These are phyloP conservation scores for Annulohypoxylon moriforme DNA, from an alignment of 495 filamentous ascomycete species.

Conservation along the genomic window DNA sequence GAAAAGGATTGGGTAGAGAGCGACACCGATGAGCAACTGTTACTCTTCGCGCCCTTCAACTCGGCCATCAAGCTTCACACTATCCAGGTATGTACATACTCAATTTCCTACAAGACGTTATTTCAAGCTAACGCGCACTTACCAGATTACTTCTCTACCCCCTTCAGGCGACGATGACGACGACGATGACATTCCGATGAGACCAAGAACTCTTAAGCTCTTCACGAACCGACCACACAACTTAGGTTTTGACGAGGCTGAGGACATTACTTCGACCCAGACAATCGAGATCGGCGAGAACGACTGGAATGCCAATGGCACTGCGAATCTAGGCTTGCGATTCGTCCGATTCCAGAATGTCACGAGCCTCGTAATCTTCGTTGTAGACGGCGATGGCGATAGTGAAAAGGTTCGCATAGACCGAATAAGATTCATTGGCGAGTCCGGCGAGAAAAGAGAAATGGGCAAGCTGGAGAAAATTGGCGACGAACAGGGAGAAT, in stretches of 20 bases:
- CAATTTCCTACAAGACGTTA: constrained; percentile 8
- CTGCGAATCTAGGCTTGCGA: constrained; percentile 82
- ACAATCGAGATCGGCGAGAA: constrained; percentile 73
- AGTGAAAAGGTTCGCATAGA: constrained; percentile 90
- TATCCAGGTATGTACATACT: constrained; percentile 62
- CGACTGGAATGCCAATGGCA: constrained; percentile 93
- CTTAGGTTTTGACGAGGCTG: constrained; percentile 94
- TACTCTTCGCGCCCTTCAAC: constrained; percentile 93
- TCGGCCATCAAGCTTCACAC: constrained; percentile 91
- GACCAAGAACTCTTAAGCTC: constrained; percentile 85
- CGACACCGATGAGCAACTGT: constrained; percentile 97
- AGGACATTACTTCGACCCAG: constrained; percentile 83
- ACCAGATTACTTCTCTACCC: constrained; percentile 83
- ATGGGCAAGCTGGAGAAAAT: constrained; percentile 97
- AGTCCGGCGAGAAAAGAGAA: constrained; percentile 90
- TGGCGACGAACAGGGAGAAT: constrained; percentile 77
- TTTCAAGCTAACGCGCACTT: constrained; percentile 26
- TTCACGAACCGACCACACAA: constrained; percentile 89
- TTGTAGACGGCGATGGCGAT: constrained; percentile 87
- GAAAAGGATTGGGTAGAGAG: constrained; percentile 93
- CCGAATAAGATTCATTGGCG: constrained; percentile 85
- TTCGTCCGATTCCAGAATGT: constrained; percentile 99
- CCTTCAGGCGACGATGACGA: constrained; percentile 63
- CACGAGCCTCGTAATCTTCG: constrained; percentile 84
- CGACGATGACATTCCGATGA: constrained; percentile 80